A percentile compares a stretch with the other conserved stretches of the same genome.
Evolutionary conservation across 129 eudicot species (phyloP).

Genomic region (Chrysanthemum seticuspe): DNA sequence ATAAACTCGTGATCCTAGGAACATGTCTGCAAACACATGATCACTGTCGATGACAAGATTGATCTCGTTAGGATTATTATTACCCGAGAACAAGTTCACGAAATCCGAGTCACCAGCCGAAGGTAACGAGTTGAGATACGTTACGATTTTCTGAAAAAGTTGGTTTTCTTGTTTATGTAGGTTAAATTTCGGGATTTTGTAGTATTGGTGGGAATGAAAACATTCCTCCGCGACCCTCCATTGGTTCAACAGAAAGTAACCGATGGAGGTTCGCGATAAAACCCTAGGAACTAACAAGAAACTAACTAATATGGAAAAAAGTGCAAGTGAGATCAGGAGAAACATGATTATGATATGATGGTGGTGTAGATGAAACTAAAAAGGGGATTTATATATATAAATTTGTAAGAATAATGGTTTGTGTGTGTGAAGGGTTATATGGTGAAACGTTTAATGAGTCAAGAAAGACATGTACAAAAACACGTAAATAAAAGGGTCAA

Average conservation of each 20-base stretch:
- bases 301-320: constrained; percentile 10
- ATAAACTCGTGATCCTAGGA: constrained; percentile 62
- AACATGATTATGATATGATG: constrained; percentile 40
- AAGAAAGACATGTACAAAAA: constrained; percentile 17
- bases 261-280: constrained; percentile 43
- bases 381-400: not conserved
- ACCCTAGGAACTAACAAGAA: constrained; percentile 36
- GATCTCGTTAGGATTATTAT: constrained; percentile 53
- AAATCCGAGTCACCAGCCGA: constrained; percentile 64
- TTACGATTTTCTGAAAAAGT: constrained; percentile 47
- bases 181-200: constrained; percentile 86
- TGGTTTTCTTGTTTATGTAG: constrained; percentile 74
- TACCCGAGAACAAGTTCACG: constrained; percentile 67
- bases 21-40: constrained; percentile 49
- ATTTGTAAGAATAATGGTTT: constrained; percentile 1
- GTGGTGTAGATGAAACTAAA: not conserved
- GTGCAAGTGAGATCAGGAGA: constrained; percentile 23
- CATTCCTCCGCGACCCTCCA: constrained; percentile 52
- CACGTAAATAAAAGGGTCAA: constrained; percentile 13
- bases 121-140: constrained; percentile 67
- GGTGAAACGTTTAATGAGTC: constrained; percentile 19
- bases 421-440: constrained; percentile 10
- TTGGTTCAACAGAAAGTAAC: constrained; percentile 36
- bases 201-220: constrained; percentile 65
- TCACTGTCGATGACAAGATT: constrained; percentile 52